These are phyloP conservation scores for Dentiscutata heterogama DNA, from an alignment of 371 early-diverging fungal genomes.

Conservation along the genomic window DNA sequence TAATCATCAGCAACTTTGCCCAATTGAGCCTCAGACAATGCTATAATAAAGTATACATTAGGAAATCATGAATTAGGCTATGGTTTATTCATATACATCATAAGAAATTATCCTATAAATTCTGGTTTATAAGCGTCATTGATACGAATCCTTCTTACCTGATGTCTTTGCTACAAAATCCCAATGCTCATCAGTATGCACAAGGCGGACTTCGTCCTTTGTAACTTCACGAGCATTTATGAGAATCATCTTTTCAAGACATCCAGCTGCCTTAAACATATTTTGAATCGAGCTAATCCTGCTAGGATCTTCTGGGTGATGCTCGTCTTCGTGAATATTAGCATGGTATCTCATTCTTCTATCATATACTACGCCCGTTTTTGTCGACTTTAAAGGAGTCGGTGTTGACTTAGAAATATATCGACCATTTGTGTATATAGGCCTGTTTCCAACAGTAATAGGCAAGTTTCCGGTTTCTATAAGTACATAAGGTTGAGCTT, in stretches of 20 bases:
- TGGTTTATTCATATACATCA: background rate
- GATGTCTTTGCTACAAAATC: conserved; percentile 53
- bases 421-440: background rate
- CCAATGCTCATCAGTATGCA: conserved; percentile 68
- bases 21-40: conserved; percentile 50
- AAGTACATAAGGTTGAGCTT: conserved; percentile 33
- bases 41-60: conserved; percentile 33
- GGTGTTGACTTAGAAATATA: background rate
- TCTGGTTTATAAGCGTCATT: no score
- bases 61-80: background rate
- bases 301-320: conserved; percentile 80
- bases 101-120: background rate
- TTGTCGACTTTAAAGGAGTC: background rate
- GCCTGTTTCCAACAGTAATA: background rate
- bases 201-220: conserved; percentile 63
- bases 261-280: conserved; percentile 60
- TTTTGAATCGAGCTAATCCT: conserved; percentile 75
- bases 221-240: conserved; percentile 65
- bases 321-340: conserved; percentile 62
- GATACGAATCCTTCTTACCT: conserved; percentile 49
- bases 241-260: conserved; percentile 62
- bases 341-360: conserved; percentile 49
- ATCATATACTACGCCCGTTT: conserved; percentile 50
- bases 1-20: conserved; percentile 55
- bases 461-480: conserved; percentile 16